phyloP scores from a whole-genome alignment of 148 eudicot species.

The Limonium bicolor region DNA sequence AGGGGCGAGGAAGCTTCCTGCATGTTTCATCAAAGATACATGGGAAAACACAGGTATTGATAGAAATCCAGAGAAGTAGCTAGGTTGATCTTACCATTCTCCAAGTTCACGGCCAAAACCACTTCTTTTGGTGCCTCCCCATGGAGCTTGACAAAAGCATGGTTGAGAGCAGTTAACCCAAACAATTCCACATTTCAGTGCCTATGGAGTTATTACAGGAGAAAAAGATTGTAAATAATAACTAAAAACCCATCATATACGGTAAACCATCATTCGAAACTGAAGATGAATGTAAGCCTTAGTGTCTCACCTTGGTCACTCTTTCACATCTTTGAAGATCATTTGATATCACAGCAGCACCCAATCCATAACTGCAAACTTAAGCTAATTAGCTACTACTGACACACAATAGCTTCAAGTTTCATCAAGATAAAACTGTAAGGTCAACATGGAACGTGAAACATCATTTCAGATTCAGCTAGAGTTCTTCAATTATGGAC shows the following conservation, averaged over 20 bases:
- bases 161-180: conserved; percentile 99
- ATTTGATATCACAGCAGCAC: conserved; percentile 73
- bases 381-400: too few species aligned
- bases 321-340: conserved; percentile 89
- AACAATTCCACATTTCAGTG: conserved; percentile 73
- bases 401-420: too few species aligned
- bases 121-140: conserved; percentile 97
- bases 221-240: too few species aligned
- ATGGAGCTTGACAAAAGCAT: conserved; percentile 95
- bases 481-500: conserved; percentile 7
- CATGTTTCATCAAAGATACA: too few species aligned
- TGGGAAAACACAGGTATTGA: neutral
- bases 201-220: conserved; percentile 47
- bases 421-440: too few species aligned
- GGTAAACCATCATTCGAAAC: too few species aligned
- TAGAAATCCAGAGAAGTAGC: too few species aligned
- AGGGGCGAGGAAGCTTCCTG: too few species aligned
- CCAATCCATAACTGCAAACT: conserved; percentile 72
- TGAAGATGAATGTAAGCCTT: too few species aligned
- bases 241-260: too few species aligned
- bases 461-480: too few species aligned
- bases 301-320: conserved; percentile 55
- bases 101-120: conserved; percentile 99
- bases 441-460: too few species aligned
- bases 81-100: conserved; percentile 45